Percentiles rank a stretch among this genome's conserved stretches.
Evolutionary conservation across 306 rosid species (phyloP).

Genomic region (Gastrolobium villosum): DNA sequence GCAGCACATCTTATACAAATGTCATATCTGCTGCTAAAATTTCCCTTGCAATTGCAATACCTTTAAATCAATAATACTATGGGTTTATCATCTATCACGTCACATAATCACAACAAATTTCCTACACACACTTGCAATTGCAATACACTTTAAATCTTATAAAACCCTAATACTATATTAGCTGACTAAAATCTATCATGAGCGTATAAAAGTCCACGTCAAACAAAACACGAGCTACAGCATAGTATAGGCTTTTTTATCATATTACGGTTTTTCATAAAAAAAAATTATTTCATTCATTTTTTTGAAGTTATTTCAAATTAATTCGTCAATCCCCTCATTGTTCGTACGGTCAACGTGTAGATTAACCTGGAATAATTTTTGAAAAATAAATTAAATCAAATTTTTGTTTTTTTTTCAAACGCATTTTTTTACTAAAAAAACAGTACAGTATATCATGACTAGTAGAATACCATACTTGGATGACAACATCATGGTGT

Average conservation of each 20-base stretch:
- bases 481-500: slow-evolving; percentile 57
- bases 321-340: no score
- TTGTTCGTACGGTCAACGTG: no score
- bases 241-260: background rate
- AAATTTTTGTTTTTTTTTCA: no score
- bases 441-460: background rate
- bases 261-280: no score
- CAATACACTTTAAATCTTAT: background rate
- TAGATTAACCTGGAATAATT: no score
- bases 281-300: no score
- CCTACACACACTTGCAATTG: background rate
- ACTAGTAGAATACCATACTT: slow-evolving; percentile 62
- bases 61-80: slow-evolving; percentile 8
- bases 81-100: no score
- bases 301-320: no score
- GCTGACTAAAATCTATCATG: slow-evolving; percentile 12
- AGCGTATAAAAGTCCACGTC: background rate
- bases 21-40: background rate
- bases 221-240: background rate
- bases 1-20: background rate
- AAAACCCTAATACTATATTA: background rate
- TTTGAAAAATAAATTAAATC: no score
- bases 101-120: no score
- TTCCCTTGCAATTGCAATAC: background rate
- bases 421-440: no score